Base-by-base conservation (phyloP, 192 early-diverging fungal species). In the Mycoemilia scoparia region DNA sequence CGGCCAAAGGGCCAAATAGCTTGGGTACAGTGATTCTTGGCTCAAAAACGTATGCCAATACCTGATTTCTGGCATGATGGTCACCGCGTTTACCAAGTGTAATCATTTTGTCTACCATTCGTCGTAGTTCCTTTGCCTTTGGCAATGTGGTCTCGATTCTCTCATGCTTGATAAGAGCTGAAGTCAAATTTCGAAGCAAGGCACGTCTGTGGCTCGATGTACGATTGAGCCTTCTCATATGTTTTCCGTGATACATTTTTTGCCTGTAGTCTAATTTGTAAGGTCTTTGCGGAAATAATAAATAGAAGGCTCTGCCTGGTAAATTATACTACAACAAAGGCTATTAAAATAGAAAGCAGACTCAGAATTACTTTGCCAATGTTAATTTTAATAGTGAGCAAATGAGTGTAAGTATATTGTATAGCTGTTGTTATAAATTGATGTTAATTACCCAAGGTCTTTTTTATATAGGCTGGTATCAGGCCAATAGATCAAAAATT, bases 111-210 rank as follows among this genome's bases (percentile, higher is more conserved):
- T 98, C 88, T 10, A 75, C 87, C 21, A 80, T 50, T 19, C 75
- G 69, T 52, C 84, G 67, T n/a, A 91, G 51, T 39, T 82, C 78
- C 54, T 83, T 87, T 17, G 93, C 93, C 49, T 88, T 86, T 3
- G 93, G 72, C 7, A 89, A 49, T 0, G 93, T 98, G 6, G 93
- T 98, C 45, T 82, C 74, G 26, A 98, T 82, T 35, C 84, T 73
- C 43, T 87, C 89, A 54, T 88, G 60, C 45, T 77, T 61, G 42
- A 98, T 75, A 15, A 95, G 67, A 20, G 79, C 70, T 32, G 83
- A 75, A 18, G 76, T 72, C 59, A 91, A 63, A 54, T 87, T 92
- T 35, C 82, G 62, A 18, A 88, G 60, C 53, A 92, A 66, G 21
- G 76, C 70, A 39, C 68, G 69, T 39, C 87, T 67, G 55, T 87